Evolutionary conservation across 2,329 filamentous ascomycete genomes (phyloP), one percentile per base, ranked within the genome.

Genomic region (Pseudogymnoascus sp.): DNA sequence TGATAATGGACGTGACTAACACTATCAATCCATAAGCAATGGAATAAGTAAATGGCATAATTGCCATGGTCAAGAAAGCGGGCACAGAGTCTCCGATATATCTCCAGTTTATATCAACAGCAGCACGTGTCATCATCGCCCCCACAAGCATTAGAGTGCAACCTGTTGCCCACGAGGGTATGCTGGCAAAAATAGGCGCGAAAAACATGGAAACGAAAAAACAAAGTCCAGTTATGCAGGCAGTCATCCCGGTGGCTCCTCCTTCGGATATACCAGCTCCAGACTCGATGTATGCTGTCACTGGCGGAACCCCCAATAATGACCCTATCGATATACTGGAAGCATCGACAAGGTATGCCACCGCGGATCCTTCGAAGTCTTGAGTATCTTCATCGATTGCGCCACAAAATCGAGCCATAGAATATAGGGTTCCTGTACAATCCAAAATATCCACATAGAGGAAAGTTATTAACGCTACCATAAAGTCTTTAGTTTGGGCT

Each of bases 161-260:
- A 49, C 91, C 91, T 0, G 91, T 96, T 2, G 91, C 91, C 90
- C 90, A 95, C 0, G 91, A 87, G 3, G 91, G 91, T 63, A 95
- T 94, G 0, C 89, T 92, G 11, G 91, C 91, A 71, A 95, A 95
- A 63, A 95, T 93, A 0, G 91, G 91, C 0, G 91, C 91, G 72
- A 95, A 95, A 80, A 95, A 95, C 65, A 95, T 83, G 63, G 89
- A 85, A 72, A 95, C 84, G 77, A 96, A 88, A 79, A 96, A 96
- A 76, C 88, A 92, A 59, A 95, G 63, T 5, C 91, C 91, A 0
- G 90, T 87, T 12, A 84, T 79, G 74, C 93, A 89, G 52, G 90
- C 86, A 0, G 91, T 94, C n/a, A 96, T 76, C 14, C 91, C 91
- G 0, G 91, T 95, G 71, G 87, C 87, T 45, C 91, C 91, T 60